These are phyloP conservation scores for Castanea sativa DNA, from an alignment of 306 rosid species.

Conservation along the genomic window DNA sequence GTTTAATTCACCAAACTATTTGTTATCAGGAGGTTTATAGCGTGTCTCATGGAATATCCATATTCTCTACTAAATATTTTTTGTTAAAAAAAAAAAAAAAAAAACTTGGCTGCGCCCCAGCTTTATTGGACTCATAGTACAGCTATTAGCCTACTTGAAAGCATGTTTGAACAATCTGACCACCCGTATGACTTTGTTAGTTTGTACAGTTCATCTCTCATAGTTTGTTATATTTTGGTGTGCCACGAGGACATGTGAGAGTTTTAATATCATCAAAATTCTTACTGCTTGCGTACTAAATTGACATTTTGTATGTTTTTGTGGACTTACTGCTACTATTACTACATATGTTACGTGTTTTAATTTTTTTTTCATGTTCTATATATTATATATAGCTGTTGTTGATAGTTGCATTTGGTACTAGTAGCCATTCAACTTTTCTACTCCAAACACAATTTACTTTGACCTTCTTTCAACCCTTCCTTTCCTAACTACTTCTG, in stretches of 20 bases:
- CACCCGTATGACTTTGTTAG: neutral
- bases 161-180: neutral
- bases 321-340: too few species aligned
- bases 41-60: too few species aligned
- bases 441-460: neutral
- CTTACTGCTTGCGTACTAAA: neutral
- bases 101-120: too few species aligned
- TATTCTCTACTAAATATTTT: too few species aligned
- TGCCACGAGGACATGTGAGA: neutral
- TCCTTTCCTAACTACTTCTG: too few species aligned
- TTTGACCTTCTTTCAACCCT: neutral
- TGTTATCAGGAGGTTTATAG: too few species aligned
- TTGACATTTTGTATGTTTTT: too few species aligned
- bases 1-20: too few species aligned
- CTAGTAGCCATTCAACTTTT: neutral
- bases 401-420: neutral
- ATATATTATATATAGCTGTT: too few species aligned
- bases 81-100: too few species aligned
- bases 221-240: neutral
- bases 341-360: too few species aligned
- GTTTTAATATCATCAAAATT: neutral
- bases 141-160: neutral
- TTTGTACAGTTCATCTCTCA: neutral
- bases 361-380: neutral
- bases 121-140: too few species aligned